Base-by-base conservation (phyloP, 2,329 filamentous ascomycete species). In the Dothidotthia symphoricarpi region DNA sequence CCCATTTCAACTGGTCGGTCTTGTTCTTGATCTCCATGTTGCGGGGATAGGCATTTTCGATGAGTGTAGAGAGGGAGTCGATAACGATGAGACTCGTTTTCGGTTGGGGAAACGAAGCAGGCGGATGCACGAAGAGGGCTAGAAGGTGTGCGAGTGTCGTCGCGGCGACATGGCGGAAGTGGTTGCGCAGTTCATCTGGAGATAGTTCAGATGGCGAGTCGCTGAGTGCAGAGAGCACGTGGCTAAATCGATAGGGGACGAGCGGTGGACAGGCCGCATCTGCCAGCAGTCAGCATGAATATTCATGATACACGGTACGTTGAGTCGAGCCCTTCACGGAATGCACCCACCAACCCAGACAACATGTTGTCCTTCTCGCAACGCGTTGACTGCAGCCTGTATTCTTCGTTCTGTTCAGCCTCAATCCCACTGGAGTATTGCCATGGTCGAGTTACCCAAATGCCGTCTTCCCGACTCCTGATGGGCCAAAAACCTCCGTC, bases 401-500 rank as follows among this genome's bases (percentile, higher is more conserved):
- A 91, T 76, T 24, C 87, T 91, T 61, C 38, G 34, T 38, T 41
- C 35, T 62, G 44, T 47, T 63, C 55, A 63, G 56, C 45, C 34
- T 46, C 38, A 31, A 42, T 47, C 32, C 34, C 16, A 34, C 31
- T 37, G 33, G 35, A 32, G 34, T 40, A 41, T 38, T 22, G 30
- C 31, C 49, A 49, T 29, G 13, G 26, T 42, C 36, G 34, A 40
- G 34, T 69, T 74, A 91, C 86, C 83, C 86, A 53, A 96, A 72
- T 10, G 84, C 76, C 3, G 88, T 95, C 73, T 95, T 96, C 19
- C 90, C 91, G 16, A 80, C 80, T 2, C 89, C 90, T 7, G 88
- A 85, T 9, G 90, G 88, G 0, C 91, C 91, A 78, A 87, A 95
- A 33, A 95, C 71, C 66, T 97, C 91, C 3, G 86, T 86, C 28